A percentile compares a stretch with the other conserved stretches of the same genome.
These are phyloP conservation scores for Neodidymelliopsis sp. DNA, from an alignment of 2,329 filamentous ascomycete genomes.

Conservation along the genomic window DNA sequence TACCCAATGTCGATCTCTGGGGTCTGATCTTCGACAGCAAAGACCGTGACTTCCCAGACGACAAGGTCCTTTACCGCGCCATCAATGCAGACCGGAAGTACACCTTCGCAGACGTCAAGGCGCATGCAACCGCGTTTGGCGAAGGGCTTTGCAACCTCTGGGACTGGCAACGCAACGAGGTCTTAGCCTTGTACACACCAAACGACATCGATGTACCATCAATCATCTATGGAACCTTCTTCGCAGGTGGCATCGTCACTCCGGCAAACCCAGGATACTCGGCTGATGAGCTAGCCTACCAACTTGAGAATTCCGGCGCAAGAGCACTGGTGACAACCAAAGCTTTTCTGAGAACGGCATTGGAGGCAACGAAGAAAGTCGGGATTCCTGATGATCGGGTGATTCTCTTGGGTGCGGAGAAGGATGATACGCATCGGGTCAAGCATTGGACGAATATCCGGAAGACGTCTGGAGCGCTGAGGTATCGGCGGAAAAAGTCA, in stretches of 20 bases:
- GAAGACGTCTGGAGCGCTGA: constrained; percentile 65
- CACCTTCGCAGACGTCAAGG: constrained; percentile 72
- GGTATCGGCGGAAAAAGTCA: constrained; percentile 65
- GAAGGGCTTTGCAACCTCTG: constrained; percentile 76
- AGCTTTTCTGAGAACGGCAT: constrained; percentile 67
- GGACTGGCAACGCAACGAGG: constrained; percentile 82
- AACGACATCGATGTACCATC: constrained; percentile 84
- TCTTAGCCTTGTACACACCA: constrained; percentile 80
- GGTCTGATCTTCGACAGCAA: constrained; percentile 33
- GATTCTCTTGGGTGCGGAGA: constrained; percentile 74
- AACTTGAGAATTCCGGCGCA: constrained; percentile 78
- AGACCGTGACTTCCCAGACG: constrained; percentile 29
- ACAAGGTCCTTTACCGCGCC: constrained; percentile 36
- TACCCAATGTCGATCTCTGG: constrained; percentile 34
- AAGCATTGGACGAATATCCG: constrained; percentile 77
- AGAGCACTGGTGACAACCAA: constrained; percentile 78
- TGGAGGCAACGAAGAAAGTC: constrained; percentile 71
- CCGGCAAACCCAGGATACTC: constrained; percentile 90
- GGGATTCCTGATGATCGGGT: constrained; percentile 75
- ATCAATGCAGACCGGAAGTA: constrained; percentile 54
- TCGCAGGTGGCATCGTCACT: constrained; percentile 80
- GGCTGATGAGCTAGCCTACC: constrained; percentile 79
- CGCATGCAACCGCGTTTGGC: constrained; percentile 74
- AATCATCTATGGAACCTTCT: constrained; percentile 77
- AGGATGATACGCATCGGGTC: constrained; percentile 63